phyloP scores from a whole-genome alignment of 805 yeast species.

The Danielozyma ontarioensis region DNA sequence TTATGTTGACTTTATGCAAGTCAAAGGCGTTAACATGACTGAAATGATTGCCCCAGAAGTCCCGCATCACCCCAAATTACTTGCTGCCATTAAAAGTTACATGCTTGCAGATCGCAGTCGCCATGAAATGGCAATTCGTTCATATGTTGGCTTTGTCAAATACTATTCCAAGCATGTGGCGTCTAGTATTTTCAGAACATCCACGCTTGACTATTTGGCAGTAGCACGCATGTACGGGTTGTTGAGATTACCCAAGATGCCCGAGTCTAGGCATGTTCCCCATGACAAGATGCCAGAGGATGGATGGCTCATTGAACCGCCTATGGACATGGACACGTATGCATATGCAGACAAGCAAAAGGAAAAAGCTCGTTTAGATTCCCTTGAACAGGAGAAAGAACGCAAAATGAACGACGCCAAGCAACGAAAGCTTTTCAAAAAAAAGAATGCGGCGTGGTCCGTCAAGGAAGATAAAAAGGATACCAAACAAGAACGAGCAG shows the following conservation, averaged over 20 bases:
- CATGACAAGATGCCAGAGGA: conserved; percentile 51
- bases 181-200: conserved; percentile 76
- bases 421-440: conserved; percentile 38
- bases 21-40: conserved; percentile 52
- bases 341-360: conserved; percentile 58
- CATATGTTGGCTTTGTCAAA: conserved; percentile 78
- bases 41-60: conserved; percentile 26
- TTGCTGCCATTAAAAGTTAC: conserved; percentile 41
- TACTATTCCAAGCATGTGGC: conserved; percentile 88
- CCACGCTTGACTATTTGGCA: conserved; percentile 64
- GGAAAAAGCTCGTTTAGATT: conserved; percentile 59
- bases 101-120: conserved; percentile 68
- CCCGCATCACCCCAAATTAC: conserved; percentile 22
- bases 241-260: conserved; percentile 87
- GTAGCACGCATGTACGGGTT: conserved; percentile 76
- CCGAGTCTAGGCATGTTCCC: conserved; percentile 60
- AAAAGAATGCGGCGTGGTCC: conserved; percentile 76
- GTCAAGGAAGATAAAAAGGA: conserved; percentile 61
- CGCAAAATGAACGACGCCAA: conserved; percentile 35
- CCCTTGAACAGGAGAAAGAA: conserved; percentile 43
- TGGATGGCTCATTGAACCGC: conserved; percentile 70
- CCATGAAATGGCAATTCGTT: conserved; percentile 73
- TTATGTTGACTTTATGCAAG: conserved; percentile 73
- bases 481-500: conserved; percentile 55
- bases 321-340: conserved; percentile 63